These are phyloP conservation scores for Flaveria sonorensis DNA, from an alignment of 129 eudicot genomes.

Conservation along the genomic window DNA sequence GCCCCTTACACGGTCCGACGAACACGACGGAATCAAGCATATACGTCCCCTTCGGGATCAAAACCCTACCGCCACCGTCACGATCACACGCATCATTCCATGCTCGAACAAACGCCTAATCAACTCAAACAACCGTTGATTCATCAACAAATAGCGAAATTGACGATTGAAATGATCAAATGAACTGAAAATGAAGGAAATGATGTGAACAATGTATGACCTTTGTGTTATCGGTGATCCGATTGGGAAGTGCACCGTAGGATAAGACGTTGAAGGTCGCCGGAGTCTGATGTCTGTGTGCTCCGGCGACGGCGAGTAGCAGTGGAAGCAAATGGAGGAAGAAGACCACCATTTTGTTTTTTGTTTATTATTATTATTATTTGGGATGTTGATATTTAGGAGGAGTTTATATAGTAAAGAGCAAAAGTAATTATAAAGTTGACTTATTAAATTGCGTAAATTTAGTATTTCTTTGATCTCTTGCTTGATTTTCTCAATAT, in stretches of 20 bases:
- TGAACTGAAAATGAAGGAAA: background rate
- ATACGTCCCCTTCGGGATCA: constrained; percentile 47
- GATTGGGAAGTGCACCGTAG: constrained; percentile 58
- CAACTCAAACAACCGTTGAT: background rate
- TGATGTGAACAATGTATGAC: constrained; percentile 26
- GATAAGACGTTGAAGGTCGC: constrained; percentile 45
- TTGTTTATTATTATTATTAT: background rate
- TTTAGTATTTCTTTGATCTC: constrained; percentile 23
- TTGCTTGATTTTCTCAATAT: constrained; percentile 9
- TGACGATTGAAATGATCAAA: background rate
- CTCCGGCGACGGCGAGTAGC: constrained; percentile 23
- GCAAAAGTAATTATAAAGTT: constrained; percentile 5
- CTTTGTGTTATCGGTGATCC: constrained; percentile 44
- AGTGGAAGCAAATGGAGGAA: constrained; percentile 35
- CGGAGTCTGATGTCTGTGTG: background rate
- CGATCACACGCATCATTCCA: constrained; percentile 63
- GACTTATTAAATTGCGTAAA: constrained; percentile 21
- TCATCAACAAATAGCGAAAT: background rate
- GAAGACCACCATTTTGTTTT: constrained; percentile 19
- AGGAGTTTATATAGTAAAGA: constrained; percentile 23
- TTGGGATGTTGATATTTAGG: background rate
- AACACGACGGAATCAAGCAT: constrained; percentile 44
- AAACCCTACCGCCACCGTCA: constrained; percentile 33
- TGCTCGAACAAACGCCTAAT: constrained; percentile 62
- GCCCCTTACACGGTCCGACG: constrained; percentile 50